These are phyloP conservation scores for Colletotrichum sp. DNA, from an alignment of 2,329 filamentous ascomycete genomes.

Conservation along the genomic window DNA sequence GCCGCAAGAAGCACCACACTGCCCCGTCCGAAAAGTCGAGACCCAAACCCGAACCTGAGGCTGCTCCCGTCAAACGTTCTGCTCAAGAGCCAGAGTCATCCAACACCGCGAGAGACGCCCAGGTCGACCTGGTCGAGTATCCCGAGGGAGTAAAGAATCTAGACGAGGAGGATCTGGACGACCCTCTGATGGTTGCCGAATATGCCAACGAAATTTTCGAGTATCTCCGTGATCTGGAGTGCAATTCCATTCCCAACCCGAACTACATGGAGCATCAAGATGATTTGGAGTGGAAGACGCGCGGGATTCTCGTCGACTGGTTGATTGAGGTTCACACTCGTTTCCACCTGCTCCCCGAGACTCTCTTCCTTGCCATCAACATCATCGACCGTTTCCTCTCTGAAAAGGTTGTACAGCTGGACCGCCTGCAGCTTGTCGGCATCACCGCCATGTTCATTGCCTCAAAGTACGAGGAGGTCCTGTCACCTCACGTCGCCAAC, in stretches of 20 bases:
- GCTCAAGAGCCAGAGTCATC: constrained; percentile 18
- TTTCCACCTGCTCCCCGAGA: constrained; percentile 94
- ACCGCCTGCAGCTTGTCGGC: constrained; percentile 94
- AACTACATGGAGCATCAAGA: constrained; percentile 95
- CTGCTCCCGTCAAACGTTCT: constrained; percentile 31
- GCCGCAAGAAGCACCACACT: constrained; percentile 67
- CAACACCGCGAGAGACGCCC: constrained; percentile 21
- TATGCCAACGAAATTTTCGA: constrained; percentile 98
- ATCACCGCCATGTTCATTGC: constrained; percentile 99
- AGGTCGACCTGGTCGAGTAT: neutral
- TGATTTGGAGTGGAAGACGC: constrained; percentile 98
- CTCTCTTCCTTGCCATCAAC: constrained; percentile 95
- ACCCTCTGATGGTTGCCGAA: constrained; percentile 97
- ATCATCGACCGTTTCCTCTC: constrained; percentile 98
- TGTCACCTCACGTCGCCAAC: constrained; percentile 95
- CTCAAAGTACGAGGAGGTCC: constrained; percentile 97
- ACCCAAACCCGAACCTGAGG: constrained; percentile 52
- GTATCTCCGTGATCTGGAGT: constrained; percentile 88
- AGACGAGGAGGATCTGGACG: constrained; percentile 86
- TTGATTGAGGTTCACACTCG: constrained; percentile 97
- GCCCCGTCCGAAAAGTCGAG: constrained; percentile 54
- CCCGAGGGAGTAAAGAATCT: constrained; percentile 63
- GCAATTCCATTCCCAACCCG: constrained; percentile 80
- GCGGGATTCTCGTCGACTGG: constrained; percentile 97
- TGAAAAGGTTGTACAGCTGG: constrained; percentile 91